Evolutionary conservation across 345 rosid genomes (phyloP).

Genomic region (Arabis alpina): DNA sequence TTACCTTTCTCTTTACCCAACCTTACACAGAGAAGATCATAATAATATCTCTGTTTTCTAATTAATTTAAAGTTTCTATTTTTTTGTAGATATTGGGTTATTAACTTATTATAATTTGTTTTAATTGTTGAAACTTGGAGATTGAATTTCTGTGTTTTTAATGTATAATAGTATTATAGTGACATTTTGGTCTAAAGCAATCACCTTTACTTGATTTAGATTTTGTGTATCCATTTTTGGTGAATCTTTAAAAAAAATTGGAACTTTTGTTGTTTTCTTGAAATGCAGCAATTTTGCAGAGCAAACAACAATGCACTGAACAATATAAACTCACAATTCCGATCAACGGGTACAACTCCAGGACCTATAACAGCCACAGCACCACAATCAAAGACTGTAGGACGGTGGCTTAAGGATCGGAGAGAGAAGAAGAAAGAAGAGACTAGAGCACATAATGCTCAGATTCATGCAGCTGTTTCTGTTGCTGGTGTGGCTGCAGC

Average conservation of each 20-base stretch:
- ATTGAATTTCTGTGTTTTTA: conserved; percentile 10
- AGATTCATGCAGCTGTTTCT: conserved; percentile 82
- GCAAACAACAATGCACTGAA: conserved; percentile 50
- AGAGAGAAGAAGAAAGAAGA: conserved; percentile 92
- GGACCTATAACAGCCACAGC: conserved; percentile 42
- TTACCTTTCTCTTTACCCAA: conserved; percentile 61
- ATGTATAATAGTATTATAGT: background rate
- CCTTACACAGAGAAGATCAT: conserved; percentile 41
- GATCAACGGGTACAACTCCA: conserved; percentile 42
- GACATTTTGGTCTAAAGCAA: conserved; percentile 40
- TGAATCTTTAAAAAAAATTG: background rate
- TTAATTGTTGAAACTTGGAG: background rate
- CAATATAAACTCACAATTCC: conserved; percentile 45
- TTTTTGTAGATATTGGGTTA: too few species aligned
- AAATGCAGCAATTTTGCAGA: conserved; percentile 69
- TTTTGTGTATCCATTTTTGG: conserved; percentile 35
- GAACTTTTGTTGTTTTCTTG: background rate
- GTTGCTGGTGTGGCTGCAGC: conserved; percentile 92
- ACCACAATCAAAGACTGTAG: conserved; percentile 75
- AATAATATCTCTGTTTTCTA: background rate
- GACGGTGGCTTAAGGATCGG: conserved; percentile 83
- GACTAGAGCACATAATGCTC: conserved; percentile 77
- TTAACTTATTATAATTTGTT: too few species aligned
- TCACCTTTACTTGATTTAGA: conserved; percentile 40
- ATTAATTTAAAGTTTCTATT: too few species aligned